phyloP scores from a whole-genome alignment of 2,329 filamentous ascomycete species.

The Fusarium mundagurra region DNA sequence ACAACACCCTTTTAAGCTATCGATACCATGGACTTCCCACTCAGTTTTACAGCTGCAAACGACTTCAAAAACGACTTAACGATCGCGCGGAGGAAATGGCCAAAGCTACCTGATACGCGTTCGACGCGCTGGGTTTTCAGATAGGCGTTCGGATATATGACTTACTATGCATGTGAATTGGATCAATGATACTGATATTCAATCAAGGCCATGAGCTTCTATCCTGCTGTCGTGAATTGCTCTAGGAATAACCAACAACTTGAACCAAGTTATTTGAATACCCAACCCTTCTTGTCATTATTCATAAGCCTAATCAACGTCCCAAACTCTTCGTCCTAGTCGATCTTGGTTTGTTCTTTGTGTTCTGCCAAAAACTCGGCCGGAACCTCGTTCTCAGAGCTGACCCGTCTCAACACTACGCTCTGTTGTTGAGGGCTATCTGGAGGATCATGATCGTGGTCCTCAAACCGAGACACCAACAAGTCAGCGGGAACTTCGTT shows the following conservation, averaged over 20 bases:
- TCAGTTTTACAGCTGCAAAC: conserved; percentile 2
- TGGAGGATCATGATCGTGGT: conserved; percentile 27
- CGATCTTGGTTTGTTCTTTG: conserved; percentile 13
- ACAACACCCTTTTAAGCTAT: conserved; percentile 8
- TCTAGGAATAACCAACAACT: not conserved
- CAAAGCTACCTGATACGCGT: conserved; percentile 14
- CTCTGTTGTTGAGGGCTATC: conserved; percentile 25
- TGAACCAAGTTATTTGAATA: not conserved
- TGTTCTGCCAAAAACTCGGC: conserved; percentile 63
- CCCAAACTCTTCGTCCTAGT: conserved; percentile 13
- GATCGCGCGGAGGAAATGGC: conserved; percentile 14
- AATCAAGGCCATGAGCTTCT: conserved; percentile 13
- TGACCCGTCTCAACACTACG: conserved; percentile 43
- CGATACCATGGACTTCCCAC: conserved; percentile 30
- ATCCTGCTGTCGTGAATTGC: not conserved
- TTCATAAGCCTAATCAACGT: conserved; percentile 14
- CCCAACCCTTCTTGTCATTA: conserved; percentile 14
- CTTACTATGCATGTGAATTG: conserved; percentile 38
- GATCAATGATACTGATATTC: conserved; percentile 34
- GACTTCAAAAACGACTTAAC: conserved; percentile 18
- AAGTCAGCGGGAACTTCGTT: conserved; percentile 57
- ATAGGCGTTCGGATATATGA: conserved; percentile 42
- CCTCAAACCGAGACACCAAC: conserved; percentile 48
- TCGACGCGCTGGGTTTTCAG: conserved; percentile 30
- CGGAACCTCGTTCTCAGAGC: conserved; percentile 58